Base-by-base conservation (phyloP, 2,329 filamentous ascomycete genomes). In the Fusarium nisikadoi region DNA sequence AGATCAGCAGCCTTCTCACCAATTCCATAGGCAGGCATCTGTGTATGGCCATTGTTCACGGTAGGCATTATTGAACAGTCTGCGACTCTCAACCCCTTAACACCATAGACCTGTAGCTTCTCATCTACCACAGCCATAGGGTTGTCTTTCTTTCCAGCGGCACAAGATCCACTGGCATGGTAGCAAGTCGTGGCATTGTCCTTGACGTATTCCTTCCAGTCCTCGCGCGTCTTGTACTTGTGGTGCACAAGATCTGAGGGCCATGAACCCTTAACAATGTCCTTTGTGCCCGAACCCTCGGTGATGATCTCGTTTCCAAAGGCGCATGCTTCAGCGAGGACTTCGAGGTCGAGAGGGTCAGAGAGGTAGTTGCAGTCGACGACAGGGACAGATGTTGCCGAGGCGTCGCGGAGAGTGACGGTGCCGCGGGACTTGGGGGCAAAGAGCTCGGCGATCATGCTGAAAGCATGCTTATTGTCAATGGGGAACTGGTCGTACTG, bases 231-330 rank as follows among this genome's bases (percentile, higher is more conserved):
- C 58, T 81, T 87, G 75, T 85, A 84, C 53, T 77, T 79, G 77
- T 90, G 87, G 69, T 91, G 89, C 2, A 75, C 83, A 46, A 85
- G 75, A 35, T 84, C 81, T 19, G 80, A 72, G 1, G 89, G 89
- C 89, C 89, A 91, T 16, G 86, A 85, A 1, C 89, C 89, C 73
- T 89, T 89, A 17, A 90, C 83, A 10, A 91, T 81, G 59, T 86
- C 84, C 77, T 85, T 89, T 2, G 89, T 91, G 0, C 87, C 89
- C 2, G 81, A 81, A 0, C 89, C 89, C 20, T 87, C 80, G 77
- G 85, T 87, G 31, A 90, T 83, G 67, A 91, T 87, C 77, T 91
- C 89, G 70, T 91, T 90, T 1, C 83, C 88, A 50, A 86, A 87
- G 4, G 83, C 83, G 49, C 88, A 90, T 0, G 86, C 89, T 75